Conservation (phyloP, 495 filamentous ascomycete genomes). For the Glonium stellatum region DNA sequence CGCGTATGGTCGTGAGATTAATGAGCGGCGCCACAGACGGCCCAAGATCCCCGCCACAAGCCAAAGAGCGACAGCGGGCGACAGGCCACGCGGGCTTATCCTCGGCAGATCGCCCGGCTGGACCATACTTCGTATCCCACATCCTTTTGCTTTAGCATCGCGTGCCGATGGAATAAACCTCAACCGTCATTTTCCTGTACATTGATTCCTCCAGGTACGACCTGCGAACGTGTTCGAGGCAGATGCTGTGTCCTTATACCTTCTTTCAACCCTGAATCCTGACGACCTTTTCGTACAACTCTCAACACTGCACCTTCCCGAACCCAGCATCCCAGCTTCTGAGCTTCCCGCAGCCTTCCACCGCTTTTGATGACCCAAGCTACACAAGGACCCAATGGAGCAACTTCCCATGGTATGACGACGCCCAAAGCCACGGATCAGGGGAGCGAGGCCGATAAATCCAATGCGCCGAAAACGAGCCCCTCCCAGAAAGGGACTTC, state of each 20-base stretch:
- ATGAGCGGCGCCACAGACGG: background rate
- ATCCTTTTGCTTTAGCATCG: slow-evolving; percentile 4
- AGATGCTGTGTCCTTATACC: too few species aligned
- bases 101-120: background rate
- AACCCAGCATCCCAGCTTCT: slow-evolving; percentile 12
- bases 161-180: slow-evolving; percentile 18
- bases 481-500: slow-evolving; percentile 13
- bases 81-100: too few species aligned
- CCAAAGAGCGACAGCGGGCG: background rate
- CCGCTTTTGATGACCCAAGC: slow-evolving; percentile 25
- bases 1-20: background rate
- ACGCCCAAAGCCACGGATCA: slow-evolving; percentile 18
- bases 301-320: slow-evolving; percentile 14
- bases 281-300: slow-evolving; percentile 12
- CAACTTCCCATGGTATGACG: slow-evolving; percentile 20
- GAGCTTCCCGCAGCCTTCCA: slow-evolving; percentile 13
- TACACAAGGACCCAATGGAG: slow-evolving; percentile 25
- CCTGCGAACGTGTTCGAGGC: slow-evolving; percentile 1
- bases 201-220: slow-evolving; percentile 12
- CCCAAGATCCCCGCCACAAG: background rate
- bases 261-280: background rate
- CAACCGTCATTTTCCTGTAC: slow-evolving; percentile 9
- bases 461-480: slow-evolving; percentile 20
- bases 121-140: background rate
- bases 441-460: slow-evolving; percentile 17